Evolutionary conservation across 352 stramenopile species (phyloP).

Genomic region (Phytophthora colocasiae): DNA sequence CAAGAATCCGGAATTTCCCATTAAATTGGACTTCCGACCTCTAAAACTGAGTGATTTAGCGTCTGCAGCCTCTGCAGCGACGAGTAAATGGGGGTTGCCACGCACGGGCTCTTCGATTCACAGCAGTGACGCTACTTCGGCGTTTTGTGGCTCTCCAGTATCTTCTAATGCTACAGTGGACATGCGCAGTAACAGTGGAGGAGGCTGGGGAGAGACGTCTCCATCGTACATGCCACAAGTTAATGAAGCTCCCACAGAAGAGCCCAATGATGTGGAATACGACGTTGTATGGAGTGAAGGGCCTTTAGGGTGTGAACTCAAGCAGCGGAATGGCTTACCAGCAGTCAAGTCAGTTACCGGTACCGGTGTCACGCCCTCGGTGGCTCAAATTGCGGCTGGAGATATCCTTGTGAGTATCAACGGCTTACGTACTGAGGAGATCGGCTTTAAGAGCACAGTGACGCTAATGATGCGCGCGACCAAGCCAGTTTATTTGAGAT

Average conservation of each 20-base stretch:
- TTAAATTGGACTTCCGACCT: conserved; percentile 76
- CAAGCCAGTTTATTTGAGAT: conserved; percentile 82
- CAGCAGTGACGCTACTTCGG: conserved; percentile 39
- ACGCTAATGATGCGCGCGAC: conserved; percentile 74
- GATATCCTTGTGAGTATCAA: conserved; percentile 84
- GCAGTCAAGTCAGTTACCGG: conserved; percentile 75
- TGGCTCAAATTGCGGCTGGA: conserved; percentile 69
- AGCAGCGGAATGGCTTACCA: conserved; percentile 72
- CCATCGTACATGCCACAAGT: conserved; percentile 29
- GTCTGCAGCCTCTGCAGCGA: conserved; percentile 19
- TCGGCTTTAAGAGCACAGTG: conserved; percentile 83
- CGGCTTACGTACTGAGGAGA: conserved; percentile 70
- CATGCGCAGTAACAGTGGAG: conserved; percentile 31
- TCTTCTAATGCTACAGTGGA: conserved; percentile 43
- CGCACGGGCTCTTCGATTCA: conserved; percentile 40
- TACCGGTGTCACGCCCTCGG: conserved; percentile 61
- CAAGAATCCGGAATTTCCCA: conserved; percentile 64
- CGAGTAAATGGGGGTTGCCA: conserved; percentile 31
- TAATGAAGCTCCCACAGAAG: conserved; percentile 23
- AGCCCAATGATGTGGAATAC: conserved; percentile 59
- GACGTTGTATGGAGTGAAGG: conserved; percentile 82
- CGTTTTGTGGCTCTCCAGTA: conserved; percentile 38
- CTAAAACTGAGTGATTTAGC: conserved; percentile 55
- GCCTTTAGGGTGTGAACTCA: conserved; percentile 74
- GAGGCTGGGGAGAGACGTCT: conserved; percentile 20